Conservation (phyloP, 495 filamentous ascomycete genomes). For the Wilcoxina mikolae region DNA sequence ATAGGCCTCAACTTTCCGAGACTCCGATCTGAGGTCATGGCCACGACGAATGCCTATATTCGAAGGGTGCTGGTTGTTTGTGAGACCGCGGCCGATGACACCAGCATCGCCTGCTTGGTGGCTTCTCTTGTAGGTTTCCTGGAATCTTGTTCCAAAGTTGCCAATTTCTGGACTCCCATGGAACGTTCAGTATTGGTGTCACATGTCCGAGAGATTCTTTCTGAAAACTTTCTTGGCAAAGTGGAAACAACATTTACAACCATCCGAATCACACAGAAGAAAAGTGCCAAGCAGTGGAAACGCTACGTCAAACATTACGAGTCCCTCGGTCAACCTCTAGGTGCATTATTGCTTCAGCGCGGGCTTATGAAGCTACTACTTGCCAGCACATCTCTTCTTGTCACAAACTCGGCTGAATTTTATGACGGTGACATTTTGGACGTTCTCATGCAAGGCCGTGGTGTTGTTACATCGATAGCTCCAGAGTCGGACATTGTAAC, state of each 20-base stretch:
- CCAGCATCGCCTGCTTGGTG: constrained; percentile 55
- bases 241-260: constrained; percentile 78
- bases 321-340: constrained; percentile 58
- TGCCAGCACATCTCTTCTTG: constrained; percentile 56
- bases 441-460: constrained; percentile 45
- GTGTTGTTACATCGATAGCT: constrained; percentile 15
- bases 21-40: constrained; percentile 45
- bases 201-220: constrained; percentile 53
- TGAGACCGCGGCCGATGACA: constrained; percentile 42
- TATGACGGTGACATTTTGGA: constrained; percentile 55
- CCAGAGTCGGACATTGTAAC: constrained; percentile 37
- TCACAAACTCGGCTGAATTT: constrained; percentile 45
- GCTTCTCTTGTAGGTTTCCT: constrained; percentile 80
- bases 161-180: constrained; percentile 58
- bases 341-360: constrained; percentile 80
- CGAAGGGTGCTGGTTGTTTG: constrained; percentile 44
- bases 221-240: constrained; percentile 65
- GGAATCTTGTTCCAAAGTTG: constrained; percentile 58
- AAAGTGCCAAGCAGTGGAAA: constrained; percentile 57
- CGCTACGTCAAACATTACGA: constrained; percentile 70
- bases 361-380: constrained; percentile 74
- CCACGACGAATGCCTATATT: constrained; percentile 52
- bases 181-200: constrained; percentile 59
- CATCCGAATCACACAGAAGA: constrained; percentile 51
- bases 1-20: constrained; percentile 54